Base-by-base conservation (phyloP, 2,329 filamentous ascomycete genomes). In the Cladosporium sp. region DNA sequence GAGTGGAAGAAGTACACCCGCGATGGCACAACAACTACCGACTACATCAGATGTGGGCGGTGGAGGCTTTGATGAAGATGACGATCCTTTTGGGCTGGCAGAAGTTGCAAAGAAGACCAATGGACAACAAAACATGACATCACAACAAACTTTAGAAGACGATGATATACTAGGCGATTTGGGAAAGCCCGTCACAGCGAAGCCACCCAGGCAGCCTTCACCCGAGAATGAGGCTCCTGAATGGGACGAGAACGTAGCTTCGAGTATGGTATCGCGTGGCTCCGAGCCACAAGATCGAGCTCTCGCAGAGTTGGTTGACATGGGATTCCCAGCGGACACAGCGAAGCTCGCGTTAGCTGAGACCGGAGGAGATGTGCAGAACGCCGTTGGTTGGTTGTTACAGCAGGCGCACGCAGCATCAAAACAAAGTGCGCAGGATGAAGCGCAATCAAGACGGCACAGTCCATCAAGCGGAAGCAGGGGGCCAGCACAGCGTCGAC, bases 331-430 rank as follows among this genome's bases (percentile, higher is more conserved):
- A 0, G 82, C 86, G 0, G 90, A 96, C 58, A 91, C 91, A 67
- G 88, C 94, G n/a, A 82, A 83, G 55, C 80, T 87, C 61, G 94
- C 91, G 4, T 75, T 99, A 39, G 85, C 85, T 10, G 88, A 91
- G 66, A 96, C 89, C 32, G 88, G 90, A 3, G 86, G 86, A 3
- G 88, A 97, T 69, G 84, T 96, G 9, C 91, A 96, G 71, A 87
- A 85, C 49, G 93, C 93, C 1, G 90, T 96, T 6, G 87, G 92
- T 39, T 95, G 88, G 86, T 80, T 99, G 9, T 76, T 99, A 35
- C 94, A 95, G 58, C 90, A 96, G 70, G 94, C 94, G 5, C 94
- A 99, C 71, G 81, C 85, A 37, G 88, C 95, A 70, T 84, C 91
- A 22, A 90, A 87, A 61, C 85, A 89, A 64, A 91, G 91, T 69